Evolutionary conservation across 2,329 filamentous ascomycete species (phyloP), one percentile per base, ranked within the genome.

Genomic region (Ophiocordyceps unilateralis): DNA sequence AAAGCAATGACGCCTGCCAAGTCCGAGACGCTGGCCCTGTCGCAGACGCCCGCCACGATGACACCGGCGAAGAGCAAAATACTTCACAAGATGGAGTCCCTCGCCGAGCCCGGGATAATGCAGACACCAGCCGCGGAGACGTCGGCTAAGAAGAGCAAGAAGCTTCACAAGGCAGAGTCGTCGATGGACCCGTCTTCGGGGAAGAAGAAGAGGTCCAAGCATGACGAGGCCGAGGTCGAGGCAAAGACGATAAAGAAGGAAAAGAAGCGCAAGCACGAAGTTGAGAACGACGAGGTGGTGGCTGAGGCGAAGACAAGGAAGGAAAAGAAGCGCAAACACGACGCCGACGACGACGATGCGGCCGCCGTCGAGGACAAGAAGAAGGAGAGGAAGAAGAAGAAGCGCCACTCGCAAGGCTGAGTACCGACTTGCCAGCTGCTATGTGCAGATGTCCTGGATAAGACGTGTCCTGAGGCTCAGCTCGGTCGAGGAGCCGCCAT

Each of bases 221-320:
- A 70, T 60, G 76, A 75, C 42, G 48, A 45, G 12, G 48, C 53
- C 63, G 67, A 70, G 57, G 80, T 80, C 69, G 70, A 72, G 61
- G 69, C 75, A 58, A 74, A 70, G 61, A 66, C 69, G 57, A 61
- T 64, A 51, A 69, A 69, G 60, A 66, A 69, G 53, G 73, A 71
- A 60, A 85, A 85, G 74, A 84, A 85, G 74, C 74, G 79, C 58
- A 83, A 83, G 66, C 69, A 70, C 47, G 77, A 78, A 50, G 70
- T 67, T 49, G 83, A 81, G 60, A 76, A 75, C 57, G 80, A 81
- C 69, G 70, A 72, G 61, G 69, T 75, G 58, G 74, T 70, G 60
- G 66, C 69, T 56, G 62, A 65, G 51, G 68, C 68, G 60, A 66
- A 67, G 60, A 63, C 66, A 62, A 66, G 64, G 60, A 34, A 69